Conservation (phyloP, 352 stramenopile species). For the Phytophthora sansomeana region DNA sequence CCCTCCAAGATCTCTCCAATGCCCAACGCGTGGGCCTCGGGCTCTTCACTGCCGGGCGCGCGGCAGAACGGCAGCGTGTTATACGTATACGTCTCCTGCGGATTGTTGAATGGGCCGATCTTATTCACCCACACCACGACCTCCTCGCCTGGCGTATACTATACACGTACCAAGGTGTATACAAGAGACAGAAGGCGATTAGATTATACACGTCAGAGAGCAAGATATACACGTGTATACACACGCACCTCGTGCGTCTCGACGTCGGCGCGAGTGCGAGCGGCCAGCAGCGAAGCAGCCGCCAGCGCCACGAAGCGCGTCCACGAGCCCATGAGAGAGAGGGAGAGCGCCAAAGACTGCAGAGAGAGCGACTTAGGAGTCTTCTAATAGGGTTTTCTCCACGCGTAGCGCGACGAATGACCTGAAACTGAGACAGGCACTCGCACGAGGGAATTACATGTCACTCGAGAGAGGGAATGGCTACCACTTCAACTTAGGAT, state of each 20-base stretch:
- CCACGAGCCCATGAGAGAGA: constrained; percentile 34
- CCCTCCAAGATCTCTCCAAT: constrained; percentile 97
- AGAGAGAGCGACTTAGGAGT: no score
- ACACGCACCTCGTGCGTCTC: constrained; percentile 66
- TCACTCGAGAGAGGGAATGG: not conserved
- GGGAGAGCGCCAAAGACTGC: not conserved
- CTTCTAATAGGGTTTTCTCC: constrained; percentile 10
- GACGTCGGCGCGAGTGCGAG: constrained; percentile 44
- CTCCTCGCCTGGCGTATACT: constrained; percentile 80
- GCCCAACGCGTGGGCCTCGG: constrained; percentile 84
- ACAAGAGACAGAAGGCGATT: not conserved
- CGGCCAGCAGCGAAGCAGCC: constrained; percentile 16
- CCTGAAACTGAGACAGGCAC: not conserved
- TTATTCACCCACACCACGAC: constrained; percentile 98
- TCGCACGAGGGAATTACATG: not conserved
- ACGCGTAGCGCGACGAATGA: constrained; percentile 15
- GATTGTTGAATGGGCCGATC: constrained; percentile 97
- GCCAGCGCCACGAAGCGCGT: constrained; percentile 32
- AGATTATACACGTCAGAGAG: no score
- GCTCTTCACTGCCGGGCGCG: constrained; percentile 82
- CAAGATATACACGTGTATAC: not conserved
- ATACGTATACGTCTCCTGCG: constrained; percentile 99
- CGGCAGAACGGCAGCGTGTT: constrained; percentile 99
- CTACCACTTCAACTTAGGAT: not conserved
- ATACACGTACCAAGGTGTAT: not conserved